Base-by-base conservation (phyloP, 2,329 filamentous ascomycete species). In the Aspergillus phoenicis region DNA sequence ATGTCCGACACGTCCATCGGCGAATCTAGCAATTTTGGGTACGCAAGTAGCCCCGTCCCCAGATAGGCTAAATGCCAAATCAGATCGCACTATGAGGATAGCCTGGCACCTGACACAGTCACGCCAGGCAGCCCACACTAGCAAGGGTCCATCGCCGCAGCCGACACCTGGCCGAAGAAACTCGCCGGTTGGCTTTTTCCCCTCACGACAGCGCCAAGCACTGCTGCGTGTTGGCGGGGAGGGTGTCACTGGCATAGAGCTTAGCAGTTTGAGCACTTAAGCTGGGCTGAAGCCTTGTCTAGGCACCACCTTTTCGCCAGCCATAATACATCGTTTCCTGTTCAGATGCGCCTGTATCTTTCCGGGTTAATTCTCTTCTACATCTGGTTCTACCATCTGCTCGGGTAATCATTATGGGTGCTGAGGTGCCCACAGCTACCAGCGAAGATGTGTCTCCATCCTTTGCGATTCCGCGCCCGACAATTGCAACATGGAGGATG, bases 401-500 rank as follows among this genome's bases (percentile, higher is more conserved):
- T 53, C 10, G 51, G 22, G 51, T 53, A 15, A 8, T 26, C 20
- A 54, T 54, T 15, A 54, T 54, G 52, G 52, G 28, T 54, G 41
- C 52, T 54, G 41, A 45, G 22, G 22, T 45, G 2, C n/a, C 41
- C 41, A 22, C 15, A n/a, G 13, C 41, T 45, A 45, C n/a, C 41
- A 20, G 41, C 41, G 41, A 2, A 56, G 22, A 56, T 45, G 38
- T 15, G 4, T 56, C 39, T 33, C 38, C 38, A 22, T 56, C 52
- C 3, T 56, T 56, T 15, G 52, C 47, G 15, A 36, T 56, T 24
- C 22, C 38, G 13, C 36, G 52, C 6, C 52, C 52, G 7, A 45
- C 5, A 45, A 60, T 60, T 15, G 53, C 52, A 39, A 52, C 53
- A 52, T 57, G 58, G 58, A 30, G 58, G 33, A 39, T 56, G 24